Conservation (phyloP, 139 green algal species). For the Tetratostichococcus sp. region DNA sequence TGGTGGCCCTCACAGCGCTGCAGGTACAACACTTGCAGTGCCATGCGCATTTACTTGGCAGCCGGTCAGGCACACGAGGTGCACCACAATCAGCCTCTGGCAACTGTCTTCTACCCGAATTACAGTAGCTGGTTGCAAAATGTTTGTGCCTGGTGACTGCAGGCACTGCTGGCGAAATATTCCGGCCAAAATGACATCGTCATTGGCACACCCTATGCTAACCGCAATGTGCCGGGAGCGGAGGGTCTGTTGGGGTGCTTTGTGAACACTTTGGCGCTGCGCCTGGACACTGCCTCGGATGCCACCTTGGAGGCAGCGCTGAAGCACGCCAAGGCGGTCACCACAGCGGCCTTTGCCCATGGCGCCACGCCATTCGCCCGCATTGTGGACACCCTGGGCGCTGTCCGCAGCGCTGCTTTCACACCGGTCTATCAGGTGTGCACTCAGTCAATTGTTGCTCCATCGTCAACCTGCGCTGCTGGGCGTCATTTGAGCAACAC, state of each 20-base stretch:
- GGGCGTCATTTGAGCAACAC: too few relatives aligned
- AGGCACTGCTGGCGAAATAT: background rate
- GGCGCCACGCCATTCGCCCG: background rate
- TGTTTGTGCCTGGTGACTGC: background rate
- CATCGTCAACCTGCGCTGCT: too few relatives aligned
- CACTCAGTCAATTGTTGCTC: too few relatives aligned
- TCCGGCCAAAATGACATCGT: background rate
- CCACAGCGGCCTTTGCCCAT: background rate
- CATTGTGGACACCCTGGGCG: slow-evolving; percentile 3
- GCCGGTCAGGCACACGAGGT: too few relatives aligned
- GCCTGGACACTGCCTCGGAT: slow-evolving; percentile 3
- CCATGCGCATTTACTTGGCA: too few relatives aligned
- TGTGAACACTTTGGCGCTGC: slow-evolving; percentile 6
- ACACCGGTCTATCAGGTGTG: slow-evolving; percentile 8
- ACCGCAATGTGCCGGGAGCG: background rate
- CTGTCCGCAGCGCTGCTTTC: background rate
- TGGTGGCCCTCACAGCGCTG: background rate
- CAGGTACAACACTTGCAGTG: too few relatives aligned
- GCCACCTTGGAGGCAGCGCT: background rate
- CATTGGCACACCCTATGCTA: background rate
- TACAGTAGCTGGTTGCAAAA: too few relatives aligned
- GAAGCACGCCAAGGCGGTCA: background rate
- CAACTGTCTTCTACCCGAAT: background rate
- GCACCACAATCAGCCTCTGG: background rate
- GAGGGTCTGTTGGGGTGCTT: slow-evolving; percentile 9